phyloP scores from a whole-genome alignment of 495 filamentous ascomycete genomes.

The Penicillium pulvis region DNA sequence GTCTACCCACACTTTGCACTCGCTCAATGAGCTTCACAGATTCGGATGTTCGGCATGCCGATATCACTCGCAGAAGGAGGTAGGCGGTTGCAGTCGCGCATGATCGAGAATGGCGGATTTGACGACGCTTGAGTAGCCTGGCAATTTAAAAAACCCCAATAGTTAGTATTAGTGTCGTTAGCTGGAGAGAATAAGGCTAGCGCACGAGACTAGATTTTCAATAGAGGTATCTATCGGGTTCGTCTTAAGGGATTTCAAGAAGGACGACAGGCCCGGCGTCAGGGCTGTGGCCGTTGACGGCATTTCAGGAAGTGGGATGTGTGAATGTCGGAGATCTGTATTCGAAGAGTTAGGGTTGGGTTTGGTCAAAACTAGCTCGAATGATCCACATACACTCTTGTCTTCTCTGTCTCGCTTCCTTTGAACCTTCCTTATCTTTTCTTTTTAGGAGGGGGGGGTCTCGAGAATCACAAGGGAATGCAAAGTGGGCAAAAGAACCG shows the following conservation, averaged over 20 bases:
- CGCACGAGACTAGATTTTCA: conserved; percentile 78
- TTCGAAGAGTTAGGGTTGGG: neutral
- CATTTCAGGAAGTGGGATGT: conserved; percentile 45
- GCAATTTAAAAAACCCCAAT: neutral
- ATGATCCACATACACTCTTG: neutral
- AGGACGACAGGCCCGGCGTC: conserved; percentile 72
- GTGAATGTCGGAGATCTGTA: neutral
- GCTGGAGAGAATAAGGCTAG: conserved; percentile 12
- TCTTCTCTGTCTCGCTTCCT: neutral
- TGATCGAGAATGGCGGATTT: conserved; percentile 82
- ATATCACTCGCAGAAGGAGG: conserved; percentile 80
- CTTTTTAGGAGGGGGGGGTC: neutral
- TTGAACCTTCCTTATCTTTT: neutral
- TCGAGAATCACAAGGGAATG: conserved; percentile 6
- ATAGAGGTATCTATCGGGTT: conserved; percentile 76
- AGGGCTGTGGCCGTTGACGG: conserved; percentile 47
- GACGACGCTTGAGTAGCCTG: conserved; percentile 85
- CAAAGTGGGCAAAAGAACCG: conserved; percentile 28
- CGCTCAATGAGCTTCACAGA: conserved; percentile 74
- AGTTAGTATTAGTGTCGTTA: neutral
- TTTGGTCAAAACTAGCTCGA: neutral
- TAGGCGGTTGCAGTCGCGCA: conserved; percentile 90
- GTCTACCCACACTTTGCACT: conserved; percentile 72
- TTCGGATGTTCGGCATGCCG: conserved; percentile 64
- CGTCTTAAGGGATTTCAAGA: conserved; percentile 74